Evolutionary conservation across 108 stramenopile species (phyloP).

Genomic region (Cyclotella kingstonii): DNA sequence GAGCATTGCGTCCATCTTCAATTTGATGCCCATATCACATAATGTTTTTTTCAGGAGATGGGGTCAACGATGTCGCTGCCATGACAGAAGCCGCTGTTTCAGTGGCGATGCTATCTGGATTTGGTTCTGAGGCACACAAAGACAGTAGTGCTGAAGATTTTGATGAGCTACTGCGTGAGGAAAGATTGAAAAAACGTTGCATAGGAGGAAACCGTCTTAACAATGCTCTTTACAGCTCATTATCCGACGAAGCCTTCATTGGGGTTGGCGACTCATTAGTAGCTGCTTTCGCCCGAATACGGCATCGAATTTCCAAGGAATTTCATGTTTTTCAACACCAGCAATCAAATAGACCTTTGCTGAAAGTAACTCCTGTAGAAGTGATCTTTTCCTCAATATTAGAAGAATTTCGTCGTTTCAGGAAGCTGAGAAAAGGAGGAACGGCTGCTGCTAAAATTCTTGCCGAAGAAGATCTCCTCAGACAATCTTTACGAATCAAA

Average conservation of each 20-base stretch:
- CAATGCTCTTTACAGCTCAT: neutral
- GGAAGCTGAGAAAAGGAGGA: conserved; percentile 50
- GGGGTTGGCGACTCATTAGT: conserved; percentile 26
- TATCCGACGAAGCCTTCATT: conserved; percentile 1
- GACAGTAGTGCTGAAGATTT: conserved; percentile 31
- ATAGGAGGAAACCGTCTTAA: conserved; percentile 47
- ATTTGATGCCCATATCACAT: too few relatives aligned
- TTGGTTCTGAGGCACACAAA: conserved; percentile 36
- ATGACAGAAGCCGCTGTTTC: conserved; percentile 84
- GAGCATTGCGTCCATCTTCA: too few relatives aligned
- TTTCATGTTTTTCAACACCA: conserved; percentile 31
- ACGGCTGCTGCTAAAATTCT: conserved; percentile 57
- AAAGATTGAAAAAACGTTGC: conserved; percentile 32
- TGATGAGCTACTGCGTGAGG: conserved; percentile 50
- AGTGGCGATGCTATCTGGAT: conserved; percentile 78
- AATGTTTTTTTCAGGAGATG: conserved; percentile 54
- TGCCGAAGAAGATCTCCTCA: conserved; percentile 48
- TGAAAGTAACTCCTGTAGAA: conserved; percentile 10
- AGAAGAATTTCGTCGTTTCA: conserved; percentile 46
- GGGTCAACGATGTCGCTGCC: conserved; percentile 89
- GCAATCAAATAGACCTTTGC: conserved; percentile 8
- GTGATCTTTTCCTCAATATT: conserved; percentile 11
- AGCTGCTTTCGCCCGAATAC: conserved; percentile 35
- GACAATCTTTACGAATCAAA: conserved; percentile 23
- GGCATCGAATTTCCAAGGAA: conserved; percentile 34